phyloP scores from a whole-genome alignment of 179 eudicot genomes.

The Drosera spatulata region DNA sequence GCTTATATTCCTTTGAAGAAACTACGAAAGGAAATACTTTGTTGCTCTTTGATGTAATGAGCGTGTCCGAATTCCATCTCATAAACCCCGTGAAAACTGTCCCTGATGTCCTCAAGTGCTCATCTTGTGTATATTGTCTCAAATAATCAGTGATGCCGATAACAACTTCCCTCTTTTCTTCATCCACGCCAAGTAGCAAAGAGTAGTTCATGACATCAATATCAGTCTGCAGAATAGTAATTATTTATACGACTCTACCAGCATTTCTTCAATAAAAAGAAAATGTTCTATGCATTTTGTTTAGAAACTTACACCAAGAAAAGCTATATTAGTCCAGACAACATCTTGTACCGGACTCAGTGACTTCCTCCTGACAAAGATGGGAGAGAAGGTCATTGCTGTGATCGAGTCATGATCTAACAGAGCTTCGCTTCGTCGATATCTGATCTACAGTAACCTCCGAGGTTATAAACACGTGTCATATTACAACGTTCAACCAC shows the following conservation, averaged over 20 bases:
- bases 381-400: slow-evolving; percentile 87
- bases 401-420: slow-evolving; percentile 89
- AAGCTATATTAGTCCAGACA: slow-evolving; percentile 89
- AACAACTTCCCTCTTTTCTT: slow-evolving; percentile 73
- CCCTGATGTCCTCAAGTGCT: slow-evolving; percentile 94
- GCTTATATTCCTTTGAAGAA: slow-evolving; percentile 87
- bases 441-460: slow-evolving; percentile 84
- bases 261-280: too few species aligned
- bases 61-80: slow-evolving; percentile 42
- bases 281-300: not conserved
- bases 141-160: slow-evolving; percentile 88
- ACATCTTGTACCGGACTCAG: slow-evolving; percentile 76
- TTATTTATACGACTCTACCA: too few species aligned
- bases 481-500: slow-evolving; percentile 47
- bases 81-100: slow-evolving; percentile 19
- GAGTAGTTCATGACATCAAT: slow-evolving; percentile 93
- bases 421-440: slow-evolving; percentile 64
- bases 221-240: slow-evolving; percentile 27
- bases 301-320: slow-evolving; percentile 67
- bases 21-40: slow-evolving; percentile 64
- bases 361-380: slow-evolving; percentile 78
- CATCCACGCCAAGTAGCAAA: slow-evolving; percentile 74
- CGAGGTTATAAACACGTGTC: slow-evolving; percentile 69
- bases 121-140: slow-evolving; percentile 98
- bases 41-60: slow-evolving; percentile 80